Evolutionary conservation across 352 stramenopile genomes (phyloP).

Genomic region (Pythium sukuiense): DNA sequence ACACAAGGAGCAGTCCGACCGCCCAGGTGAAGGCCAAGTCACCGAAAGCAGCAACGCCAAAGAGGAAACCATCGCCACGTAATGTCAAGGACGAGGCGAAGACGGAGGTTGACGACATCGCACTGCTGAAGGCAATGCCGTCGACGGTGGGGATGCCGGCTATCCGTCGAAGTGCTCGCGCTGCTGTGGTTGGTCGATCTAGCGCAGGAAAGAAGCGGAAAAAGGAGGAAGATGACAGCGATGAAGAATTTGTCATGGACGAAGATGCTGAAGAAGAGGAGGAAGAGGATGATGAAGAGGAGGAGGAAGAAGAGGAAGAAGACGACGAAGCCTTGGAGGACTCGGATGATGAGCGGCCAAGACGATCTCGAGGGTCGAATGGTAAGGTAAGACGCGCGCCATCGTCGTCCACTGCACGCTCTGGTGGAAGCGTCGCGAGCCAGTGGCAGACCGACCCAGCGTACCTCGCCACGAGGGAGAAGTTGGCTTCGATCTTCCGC

Average conservation of each 20-base stretch:
- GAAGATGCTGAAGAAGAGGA: conserved; percentile 27
- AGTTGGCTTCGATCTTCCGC: conserved; percentile 65
- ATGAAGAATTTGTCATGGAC: conserved; percentile 26
- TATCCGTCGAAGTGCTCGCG: conserved; percentile 17
- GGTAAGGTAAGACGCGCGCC: conserved; percentile 13
- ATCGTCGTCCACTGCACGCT: neutral
- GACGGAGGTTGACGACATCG: conserved; percentile 13
- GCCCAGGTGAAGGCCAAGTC: conserved; percentile 1
- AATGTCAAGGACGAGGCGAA: neutral
- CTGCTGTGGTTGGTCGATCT: neutral
- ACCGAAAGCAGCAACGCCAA: neutral
- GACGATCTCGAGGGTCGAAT: conserved; percentile 2
- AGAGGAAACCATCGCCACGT: conserved; percentile 13
- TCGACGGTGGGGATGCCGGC: conserved; percentile 13
- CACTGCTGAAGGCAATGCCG: conserved; percentile 4
- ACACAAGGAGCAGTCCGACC: conserved; percentile 10
- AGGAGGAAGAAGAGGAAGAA: conserved; percentile 16
- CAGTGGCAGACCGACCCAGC: conserved; percentile 26
- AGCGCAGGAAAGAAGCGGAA: conserved; percentile 21
- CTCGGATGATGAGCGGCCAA: conserved; percentile 14
- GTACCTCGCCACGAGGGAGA: conserved; percentile 36
- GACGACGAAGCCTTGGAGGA: conserved; percentile 16
- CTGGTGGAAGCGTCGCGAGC: neutral
- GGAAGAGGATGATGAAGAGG: conserved; percentile 22
- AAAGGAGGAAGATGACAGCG: conserved; percentile 29